Evolutionary conservation across 2,329 filamentous ascomycete species (phyloP).

Genomic region (Curvularia spicifera): DNA sequence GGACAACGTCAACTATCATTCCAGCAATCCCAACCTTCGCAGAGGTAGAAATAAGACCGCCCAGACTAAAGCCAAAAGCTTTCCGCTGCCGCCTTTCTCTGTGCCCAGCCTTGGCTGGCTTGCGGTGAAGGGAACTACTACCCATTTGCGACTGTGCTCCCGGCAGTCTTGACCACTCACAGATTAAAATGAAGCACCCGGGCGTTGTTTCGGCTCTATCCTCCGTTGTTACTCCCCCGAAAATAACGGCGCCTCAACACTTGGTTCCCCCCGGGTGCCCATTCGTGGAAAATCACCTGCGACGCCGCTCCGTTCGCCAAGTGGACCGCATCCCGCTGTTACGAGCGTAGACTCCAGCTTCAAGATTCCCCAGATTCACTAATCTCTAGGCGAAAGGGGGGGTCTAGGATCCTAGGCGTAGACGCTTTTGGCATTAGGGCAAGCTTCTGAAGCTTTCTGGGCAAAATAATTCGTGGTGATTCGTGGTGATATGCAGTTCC

Average conservation of each 20-base stretch:
- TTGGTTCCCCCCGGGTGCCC: constrained; percentile 6
- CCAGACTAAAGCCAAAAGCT: constrained; percentile 35
- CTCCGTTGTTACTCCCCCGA: constrained; percentile 13
- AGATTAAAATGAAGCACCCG: constrained; percentile 24
- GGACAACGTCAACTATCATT: neutral
- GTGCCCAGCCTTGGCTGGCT: constrained; percentile 33
- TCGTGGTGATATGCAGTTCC: constrained; percentile 38
- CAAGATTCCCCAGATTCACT: constrained; percentile 28
- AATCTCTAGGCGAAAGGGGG: constrained; percentile 10
- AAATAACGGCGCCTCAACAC: constrained; percentile 16
- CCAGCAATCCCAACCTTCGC: constrained; percentile 2
- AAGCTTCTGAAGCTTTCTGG: constrained; percentile 30
- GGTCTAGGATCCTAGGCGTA: constrained; percentile 2
- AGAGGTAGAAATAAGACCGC: constrained; percentile 26
- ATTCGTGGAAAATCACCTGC: constrained; percentile 40
- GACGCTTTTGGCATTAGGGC: constrained; percentile 22
- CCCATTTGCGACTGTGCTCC: constrained; percentile 22
- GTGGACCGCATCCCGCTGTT: constrained; percentile 22
- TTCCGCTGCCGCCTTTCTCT: constrained; percentile 22
- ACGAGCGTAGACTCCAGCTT: constrained; percentile 32
- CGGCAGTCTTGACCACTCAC: constrained; percentile 26
- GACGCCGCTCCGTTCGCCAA: constrained; percentile 18
- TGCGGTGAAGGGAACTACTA: constrained; percentile 17
- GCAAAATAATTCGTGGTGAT: constrained; percentile 27
- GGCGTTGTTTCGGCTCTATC: constrained; percentile 20